A percentile compares a stretch with the other conserved stretches of the same genome.
Conservation (phyloP, 2,329 filamentous ascomycete species). For the Diplocarpon rosae region DNA sequence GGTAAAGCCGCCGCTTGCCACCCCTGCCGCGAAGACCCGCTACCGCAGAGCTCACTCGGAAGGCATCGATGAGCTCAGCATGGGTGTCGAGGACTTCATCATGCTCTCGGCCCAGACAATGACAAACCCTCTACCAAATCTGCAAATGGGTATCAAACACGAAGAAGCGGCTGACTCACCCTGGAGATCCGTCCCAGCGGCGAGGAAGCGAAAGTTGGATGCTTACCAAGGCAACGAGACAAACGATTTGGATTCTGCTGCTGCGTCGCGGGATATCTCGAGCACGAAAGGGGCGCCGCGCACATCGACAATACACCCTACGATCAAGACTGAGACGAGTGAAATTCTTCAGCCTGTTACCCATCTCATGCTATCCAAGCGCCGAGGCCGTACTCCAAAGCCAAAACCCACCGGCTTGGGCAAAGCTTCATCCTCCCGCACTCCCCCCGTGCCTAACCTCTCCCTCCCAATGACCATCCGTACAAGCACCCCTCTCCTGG, state of each 20-base stretch:
- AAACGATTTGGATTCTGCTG: slow-evolving; percentile 3
- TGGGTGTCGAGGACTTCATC: slow-evolving; percentile 17
- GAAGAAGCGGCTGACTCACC: slow-evolving; percentile 8
- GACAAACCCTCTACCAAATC: slow-evolving; percentile 3
- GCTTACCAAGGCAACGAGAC: slow-evolving; percentile 4
- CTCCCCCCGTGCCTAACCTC: background rate
- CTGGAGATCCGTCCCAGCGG: background rate
- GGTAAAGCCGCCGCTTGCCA: background rate
- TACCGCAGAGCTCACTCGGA: slow-evolving; percentile 6
- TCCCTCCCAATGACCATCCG: background rate
- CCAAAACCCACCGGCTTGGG: background rate
- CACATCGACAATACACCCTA: background rate
- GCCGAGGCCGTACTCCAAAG: slow-evolving; percentile 2
- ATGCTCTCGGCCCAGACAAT: slow-evolving; percentile 15
- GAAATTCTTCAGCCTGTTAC: background rate
- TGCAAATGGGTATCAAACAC: slow-evolving; percentile 10
- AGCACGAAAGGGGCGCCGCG: background rate
- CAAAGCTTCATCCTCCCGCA: slow-evolving; percentile 4
- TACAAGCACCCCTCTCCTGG: slow-evolving; percentile 18
- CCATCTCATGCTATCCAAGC: background rate
- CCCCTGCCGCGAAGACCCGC: background rate
- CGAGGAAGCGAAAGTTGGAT: slow-evolving; percentile 15
- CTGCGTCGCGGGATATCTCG: background rate
- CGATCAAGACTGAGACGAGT: slow-evolving; percentile 3
- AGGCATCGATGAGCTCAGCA: slow-evolving; percentile 24